Base-by-base conservation (phyloP, 306 rosid species). In the Cicer arietinum region DNA sequence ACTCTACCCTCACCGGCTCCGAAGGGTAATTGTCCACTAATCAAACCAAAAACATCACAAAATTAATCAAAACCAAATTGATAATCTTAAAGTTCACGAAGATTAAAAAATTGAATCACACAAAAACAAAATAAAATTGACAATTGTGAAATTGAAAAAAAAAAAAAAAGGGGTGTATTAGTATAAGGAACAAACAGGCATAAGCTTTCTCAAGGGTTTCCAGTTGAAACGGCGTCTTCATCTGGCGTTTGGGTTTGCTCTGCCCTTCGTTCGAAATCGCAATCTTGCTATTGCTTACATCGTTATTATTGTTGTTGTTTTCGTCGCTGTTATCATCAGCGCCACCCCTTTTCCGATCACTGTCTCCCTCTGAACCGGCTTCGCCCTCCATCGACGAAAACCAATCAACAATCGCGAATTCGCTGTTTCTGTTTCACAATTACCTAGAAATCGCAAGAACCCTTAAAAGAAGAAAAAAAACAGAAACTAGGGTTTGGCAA, bases 221-320 rank as follows among this genome's bases (percentile, higher is more conserved):
- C 50, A 94, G 95, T 89, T 94, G 99, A 63, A 86, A 94, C 4
- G 99, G 99, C 30, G 99, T 94, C 84, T 94, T 94, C 99, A 94
- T 94, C 92, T 94, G 99, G 46, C 99, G 93, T 85, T 94, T 92
- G 69, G 97, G 96, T 77, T 88, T 94, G 92, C 93, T 85, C 50
- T 86, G 89, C 35, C 95, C 97, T 54, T 94, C 98, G 79, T 83
- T 90, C 52, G 96, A 94, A 91, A 84, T 88, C 70, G 77, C 82
- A 69, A 82, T 48, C 63, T 90, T 91, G 71, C 81, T 79, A 35
- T 44, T 74, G 40, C 84, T 80, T 64, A 87, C 85, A 43, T 53
- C 61, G 8, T 77, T 74, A 3, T 76, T 54, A 39, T 30, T 30
- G 37, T 30, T 30, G 69, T 42, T 43, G 37, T 81, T 67, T 14